Evolutionary conservation across 2,329 filamentous ascomycete genomes (phyloP), one percentile per base, ranked within the genome.

Genomic region (Parascedosporium putredinis): DNA sequence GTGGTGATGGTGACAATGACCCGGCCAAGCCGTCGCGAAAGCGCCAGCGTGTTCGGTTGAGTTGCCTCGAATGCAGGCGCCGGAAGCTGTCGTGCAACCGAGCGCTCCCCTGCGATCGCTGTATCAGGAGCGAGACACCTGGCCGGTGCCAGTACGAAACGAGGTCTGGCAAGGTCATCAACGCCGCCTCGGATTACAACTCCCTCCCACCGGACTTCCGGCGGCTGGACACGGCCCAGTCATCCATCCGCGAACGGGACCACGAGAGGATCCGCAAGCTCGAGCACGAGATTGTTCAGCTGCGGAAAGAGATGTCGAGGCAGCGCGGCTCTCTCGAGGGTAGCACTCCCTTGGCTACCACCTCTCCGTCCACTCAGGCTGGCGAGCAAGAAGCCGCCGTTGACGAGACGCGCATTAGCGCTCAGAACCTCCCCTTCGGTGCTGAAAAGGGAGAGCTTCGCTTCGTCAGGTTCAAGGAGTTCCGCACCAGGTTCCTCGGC

Each of bases 81-180:
- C 69, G 78, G 50, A 81, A 81, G 65, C 67, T 81, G 33, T 80
- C 76, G 23, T 81, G 78, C 60, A 78, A 80, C 62, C 69, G 78
- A 53, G 77, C 78, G 59, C 71, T 79, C 56, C 78, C 78, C 22
- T 81, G 78, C 58, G 76, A 79, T 61, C 73, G 78, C 44, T 81
- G 78, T 62, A 70, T 80, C 62, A 80, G 79, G 64, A 79, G 76
- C 53, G 76, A 76, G 57, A 81, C 76, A 24, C 72, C 76, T 18
- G 77, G 79, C 47, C 70, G 73, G 14, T 81, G 77, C 63, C 76
- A 72, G 54, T 81, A 80, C 58, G 77, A 81, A 62, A 73, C 75
- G 25, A 76, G 71, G 64, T 74, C 65, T 46, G 70, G 73, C 50
- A 72, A 74, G 57, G 64, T 76, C 52, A 64, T 74, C 54, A 69